Conservation (phyloP, 1,284 basidiomycete species). For the Microbotryomycetes sp. region DNA sequence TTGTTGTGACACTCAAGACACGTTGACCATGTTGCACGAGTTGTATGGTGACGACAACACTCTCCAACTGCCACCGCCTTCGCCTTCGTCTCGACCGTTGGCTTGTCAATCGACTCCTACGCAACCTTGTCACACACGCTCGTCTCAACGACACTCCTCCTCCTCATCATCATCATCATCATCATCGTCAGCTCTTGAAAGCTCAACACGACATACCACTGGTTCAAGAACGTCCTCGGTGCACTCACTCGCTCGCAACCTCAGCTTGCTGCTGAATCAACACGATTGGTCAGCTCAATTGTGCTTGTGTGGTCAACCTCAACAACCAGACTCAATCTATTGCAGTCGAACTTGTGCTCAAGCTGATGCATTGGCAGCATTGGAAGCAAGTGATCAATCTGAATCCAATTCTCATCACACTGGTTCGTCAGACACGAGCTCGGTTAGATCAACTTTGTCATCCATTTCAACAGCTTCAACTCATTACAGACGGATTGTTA, state of each 20-base stretch:
- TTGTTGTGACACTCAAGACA: not conserved
- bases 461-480: not conserved
- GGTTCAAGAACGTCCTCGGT: not conserved
- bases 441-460: not conserved
- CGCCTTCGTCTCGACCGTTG: not conserved
- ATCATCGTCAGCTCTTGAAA: not conserved
- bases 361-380: slow-evolving; percentile 26
- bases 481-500: slow-evolving; percentile 20
- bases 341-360: slow-evolving; percentile 23
- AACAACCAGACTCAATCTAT: slow-evolving; percentile 31
- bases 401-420: not conserved
- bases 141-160: not conserved
- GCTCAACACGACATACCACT: not conserved
- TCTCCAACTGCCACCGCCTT: no score
- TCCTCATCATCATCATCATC: slow-evolving; percentile 1
- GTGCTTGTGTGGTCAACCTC: slow-evolving; percentile 25
- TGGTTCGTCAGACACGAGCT: slow-evolving; percentile 1
- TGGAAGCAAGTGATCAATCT: slow-evolving; percentile 8
- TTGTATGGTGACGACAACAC: not conserved
- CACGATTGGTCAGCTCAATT: slow-evolving; percentile 12
- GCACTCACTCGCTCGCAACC: not conserved
- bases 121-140: no score
- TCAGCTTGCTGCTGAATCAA: not conserved
- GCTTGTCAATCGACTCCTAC: not conserved
- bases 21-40: not conserved